Percentiles rank a stretch among this genome's conserved stretches.
phyloP scores from a whole-genome alignment of 306 rosid genomes.

The Prinsepia uniflora region DNA sequence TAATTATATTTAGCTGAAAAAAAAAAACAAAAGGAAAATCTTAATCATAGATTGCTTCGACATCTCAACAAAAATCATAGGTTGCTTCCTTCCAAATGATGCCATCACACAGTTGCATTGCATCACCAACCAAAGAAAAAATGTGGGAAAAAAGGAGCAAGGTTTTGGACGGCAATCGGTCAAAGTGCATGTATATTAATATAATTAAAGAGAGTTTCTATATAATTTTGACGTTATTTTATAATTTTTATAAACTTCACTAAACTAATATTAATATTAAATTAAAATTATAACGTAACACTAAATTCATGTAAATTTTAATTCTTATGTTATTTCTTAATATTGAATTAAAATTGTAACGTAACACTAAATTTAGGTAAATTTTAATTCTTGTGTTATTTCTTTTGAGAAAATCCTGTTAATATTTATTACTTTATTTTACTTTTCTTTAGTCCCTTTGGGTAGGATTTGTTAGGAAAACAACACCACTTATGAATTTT shows the following conservation, averaged over 20 bases:
- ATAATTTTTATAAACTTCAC: no score
- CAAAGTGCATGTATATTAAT: conserved; percentile 8
- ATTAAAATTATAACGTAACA: no score
- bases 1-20: not conserved
- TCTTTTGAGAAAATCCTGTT: no score
- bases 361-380: no score
- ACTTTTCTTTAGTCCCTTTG: not conserved
- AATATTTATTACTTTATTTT: not conserved
- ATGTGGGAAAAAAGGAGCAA: not conserved
- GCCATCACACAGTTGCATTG: conserved; percentile 25
- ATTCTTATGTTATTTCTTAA: no score
- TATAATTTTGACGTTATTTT: no score
- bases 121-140: conserved; percentile 21
- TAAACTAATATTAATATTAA: no score
- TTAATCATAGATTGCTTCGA: not conserved
- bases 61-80: conserved; percentile 16
- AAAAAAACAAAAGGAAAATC: conserved; percentile 4
- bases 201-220: no score
- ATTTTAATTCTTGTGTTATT: no score
- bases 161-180: not conserved
- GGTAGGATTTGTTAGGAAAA: conserved; percentile 4
- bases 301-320: no score
- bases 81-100: conserved; percentile 28
- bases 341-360: no score
- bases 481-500: conserved; percentile 4